Conservation (phyloP, 2,329 filamentous ascomycete species). For the Fusarium mundagurra region DNA sequence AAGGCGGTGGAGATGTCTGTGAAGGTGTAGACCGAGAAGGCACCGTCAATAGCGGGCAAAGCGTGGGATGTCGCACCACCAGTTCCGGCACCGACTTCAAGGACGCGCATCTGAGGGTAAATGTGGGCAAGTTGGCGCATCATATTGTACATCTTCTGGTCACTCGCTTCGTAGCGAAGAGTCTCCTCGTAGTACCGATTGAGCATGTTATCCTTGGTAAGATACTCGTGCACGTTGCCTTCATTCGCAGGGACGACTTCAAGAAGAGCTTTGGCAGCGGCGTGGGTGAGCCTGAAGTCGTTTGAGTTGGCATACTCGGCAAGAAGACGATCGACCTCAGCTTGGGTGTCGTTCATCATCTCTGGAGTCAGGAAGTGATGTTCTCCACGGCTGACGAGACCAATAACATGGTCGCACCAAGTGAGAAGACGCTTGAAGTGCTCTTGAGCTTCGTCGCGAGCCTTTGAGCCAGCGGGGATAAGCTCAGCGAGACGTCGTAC, state of each 20-base stretch:
- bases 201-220: slow-evolving; percentile 42
- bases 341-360: slow-evolving; percentile 1
- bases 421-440: slow-evolving; percentile 1
- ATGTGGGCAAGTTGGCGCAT: not conserved
- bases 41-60: not conserved
- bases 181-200: slow-evolving; percentile 45
- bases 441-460: not conserved
- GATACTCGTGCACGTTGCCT: not conserved
- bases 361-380: not conserved
- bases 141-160: not conserved
- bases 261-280: not conserved
- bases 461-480: not conserved
- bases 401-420: not conserved
- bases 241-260: slow-evolving; percentile 3
- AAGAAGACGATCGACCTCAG: not conserved
- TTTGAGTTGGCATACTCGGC: not conserved
- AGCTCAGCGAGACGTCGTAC: not conserved
- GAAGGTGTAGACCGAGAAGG: slow-evolving; percentile 2
- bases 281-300: slow-evolving; percentile 4
- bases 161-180: not conserved
- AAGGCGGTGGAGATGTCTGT: slow-evolving; percentile 9
- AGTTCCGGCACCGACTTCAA: slow-evolving; percentile 11
- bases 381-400: not conserved
- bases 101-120: not conserved
- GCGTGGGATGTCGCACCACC: slow-evolving; percentile 1